These are phyloP conservation scores for Sarocladiaceae sp. DNA, from an alignment of 2,329 filamentous ascomycete species.

Conservation along the genomic window DNA sequence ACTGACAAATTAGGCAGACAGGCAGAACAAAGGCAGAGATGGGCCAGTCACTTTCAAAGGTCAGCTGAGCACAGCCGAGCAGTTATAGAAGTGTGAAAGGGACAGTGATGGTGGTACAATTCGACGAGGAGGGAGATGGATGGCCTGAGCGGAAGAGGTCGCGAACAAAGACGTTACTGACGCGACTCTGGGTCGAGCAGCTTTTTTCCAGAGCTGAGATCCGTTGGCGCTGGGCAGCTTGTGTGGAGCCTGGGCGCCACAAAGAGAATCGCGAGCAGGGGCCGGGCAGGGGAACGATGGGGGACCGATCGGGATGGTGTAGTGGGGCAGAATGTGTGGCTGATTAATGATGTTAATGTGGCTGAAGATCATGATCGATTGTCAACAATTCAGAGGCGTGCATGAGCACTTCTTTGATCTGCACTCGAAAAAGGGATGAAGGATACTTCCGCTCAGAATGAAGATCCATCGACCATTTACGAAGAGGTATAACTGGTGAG, in stretches of 20 bases:
- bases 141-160: neutral
- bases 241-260: conserved; percentile 1
- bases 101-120: conserved; percentile 1
- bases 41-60: neutral
- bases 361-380: too few relatives aligned
- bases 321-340: conserved; percentile 1
- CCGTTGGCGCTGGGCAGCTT: neutral
- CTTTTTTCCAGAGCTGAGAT: conserved; percentile 3
- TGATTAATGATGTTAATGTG: neutral
- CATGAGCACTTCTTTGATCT: too few relatives aligned
- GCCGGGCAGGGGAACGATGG: neutral
- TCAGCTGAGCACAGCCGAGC: neutral
- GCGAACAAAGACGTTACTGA: conserved; percentile 4
- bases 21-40: conserved; percentile 1
- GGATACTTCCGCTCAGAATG: too few relatives aligned
- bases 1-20: conserved; percentile 4
- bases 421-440: too few relatives aligned
- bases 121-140: neutral
- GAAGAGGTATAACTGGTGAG: too few relatives aligned
- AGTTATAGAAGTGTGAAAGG: neutral
- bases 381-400: too few relatives aligned
- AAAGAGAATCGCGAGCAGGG: conserved; percentile 1
- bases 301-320: neutral
- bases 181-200: neutral
- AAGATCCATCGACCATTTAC: too few relatives aligned